Evolutionary conservation across 2,329 filamentous ascomycete species (phyloP), one percentile per base, ranked within the genome.

Genomic region (Microsporum audouinii): DNA sequence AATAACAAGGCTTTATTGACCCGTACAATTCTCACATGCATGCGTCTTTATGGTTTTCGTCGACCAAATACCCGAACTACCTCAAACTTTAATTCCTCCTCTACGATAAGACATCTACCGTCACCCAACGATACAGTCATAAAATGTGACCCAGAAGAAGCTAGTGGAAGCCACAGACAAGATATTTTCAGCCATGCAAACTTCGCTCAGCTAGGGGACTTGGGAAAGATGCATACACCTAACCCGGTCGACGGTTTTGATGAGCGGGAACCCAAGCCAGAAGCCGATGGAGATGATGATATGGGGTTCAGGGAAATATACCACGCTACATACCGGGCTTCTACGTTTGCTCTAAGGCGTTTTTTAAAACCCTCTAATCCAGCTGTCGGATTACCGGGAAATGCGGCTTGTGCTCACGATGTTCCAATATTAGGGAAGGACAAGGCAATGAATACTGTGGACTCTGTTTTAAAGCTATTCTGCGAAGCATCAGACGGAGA

Each of bases 231-330:
- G 23, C 38, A 59, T 29, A 23, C 27, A 12, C n/a, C 45, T 12
- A 45, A n/a, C 14, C 33, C 45, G 6, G n/a, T 39, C 29, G 38
- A 43, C 47, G 31, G n/a, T 10, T 23, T 31, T 27, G 31, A 59
- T 12, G 29, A n/a, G 12, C n/a, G 36, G n/a, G 38, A 45, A 23
- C 23, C 17, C 29, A 17, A 8, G 12, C 7, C 8, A 17, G 38
- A 39, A n/a, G 34, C 2, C 14, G 64, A 63, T 2, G 17, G 66
- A 0, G 72, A 74, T 29, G 74, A 76, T 56, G 64, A 63, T 34
- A 73, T 75, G 45, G 73, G 75, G 10, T 77, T 76, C 60, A 76
- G 75, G 57, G 63, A 70, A 14, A 75, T 76, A 73, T 77, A 77
- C 59, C 74, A 77, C 62, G 73, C 73, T 10, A 76, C 74, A 2